Evolutionary conservation across 306 rosid genomes (phyloP), one percentile per base, ranked within the genome.

Genomic region (Sesbania bispinosa): DNA sequence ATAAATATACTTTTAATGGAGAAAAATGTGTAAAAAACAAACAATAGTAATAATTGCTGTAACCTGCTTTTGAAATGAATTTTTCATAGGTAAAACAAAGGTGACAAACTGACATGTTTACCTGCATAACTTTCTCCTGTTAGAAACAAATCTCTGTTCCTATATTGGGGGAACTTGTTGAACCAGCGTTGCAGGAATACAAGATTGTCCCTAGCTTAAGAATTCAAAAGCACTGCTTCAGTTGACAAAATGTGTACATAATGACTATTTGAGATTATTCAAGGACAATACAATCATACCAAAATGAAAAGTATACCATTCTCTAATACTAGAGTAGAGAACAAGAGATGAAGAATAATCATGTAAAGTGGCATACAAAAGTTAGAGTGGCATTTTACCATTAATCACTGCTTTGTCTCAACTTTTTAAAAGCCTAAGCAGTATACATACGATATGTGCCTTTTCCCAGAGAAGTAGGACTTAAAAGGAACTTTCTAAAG

Each of bases 81-180:
- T 20, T 20, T 27, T 48, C 20, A 6, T 14, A 15, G 69, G 52
- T 30, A 6, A 50, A 64, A 1, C 16, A 41, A 45, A 16, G 53
- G 46, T 69, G 69, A 7, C 55, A 66, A 16, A 47, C 39, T 69
- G 69, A 7, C 55, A 66, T 7, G 4, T 45, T 51, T 78, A 89
- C 96, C 96, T 54, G 96, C 96, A 77, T 89, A 89, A 52, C 92
- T 86, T 79, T 89, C 96, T 5, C 96, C 96, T 2, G 89, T 79
- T 38, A 89, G 81, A 80, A 82, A 89, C 80, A 89, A 71, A 63
- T 82, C 86, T 43, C 74, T 78, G 11, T 69, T 62, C 61, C 41
- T 84, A 75, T 82, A 89, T 26, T 86, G 88, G 4, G 96, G 92
- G 68, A 86, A 89, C 81, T 86, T 89, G 64, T 62, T 74, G 62